phyloP scores from a whole-genome alignment of 495 filamentous ascomycete genomes.

The Penicillium waksmanii region DNA sequence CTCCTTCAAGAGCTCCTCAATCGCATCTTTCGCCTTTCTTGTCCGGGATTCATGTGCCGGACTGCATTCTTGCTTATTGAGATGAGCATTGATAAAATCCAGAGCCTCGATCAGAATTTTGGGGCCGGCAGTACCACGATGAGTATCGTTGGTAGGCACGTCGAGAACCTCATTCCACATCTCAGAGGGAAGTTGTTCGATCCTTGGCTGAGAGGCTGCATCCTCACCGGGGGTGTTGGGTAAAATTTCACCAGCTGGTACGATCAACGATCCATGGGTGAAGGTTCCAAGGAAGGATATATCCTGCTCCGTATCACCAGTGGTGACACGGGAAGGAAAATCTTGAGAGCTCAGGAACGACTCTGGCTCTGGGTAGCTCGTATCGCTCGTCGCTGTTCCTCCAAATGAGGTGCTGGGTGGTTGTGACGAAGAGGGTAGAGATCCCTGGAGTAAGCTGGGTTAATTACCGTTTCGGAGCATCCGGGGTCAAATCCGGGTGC shows the following conservation, averaged over 20 bases:
- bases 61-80: neutral
- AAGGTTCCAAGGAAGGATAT: neutral
- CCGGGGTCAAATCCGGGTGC: neutral
- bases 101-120: neutral
- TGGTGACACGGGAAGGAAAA: neutral
- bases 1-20: neutral
- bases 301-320: neutral
- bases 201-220: neutral
- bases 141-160: neutral
- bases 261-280: neutral
- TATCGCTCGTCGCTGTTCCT: neutral
- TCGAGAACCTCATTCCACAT: neutral
- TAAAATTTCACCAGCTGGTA: neutral
- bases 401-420: neutral
- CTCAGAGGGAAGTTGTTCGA: neutral
- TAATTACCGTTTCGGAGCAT: neutral
- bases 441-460: neutral
- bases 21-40: neutral
- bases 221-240: neutral
- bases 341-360: neutral
- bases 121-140: neutral
- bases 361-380: neutral
- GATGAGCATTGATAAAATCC: neutral
- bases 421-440: neutral
- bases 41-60: neutral